Conservation (phyloP, 441 rosid species). For the Brassica hybrid region DNA sequence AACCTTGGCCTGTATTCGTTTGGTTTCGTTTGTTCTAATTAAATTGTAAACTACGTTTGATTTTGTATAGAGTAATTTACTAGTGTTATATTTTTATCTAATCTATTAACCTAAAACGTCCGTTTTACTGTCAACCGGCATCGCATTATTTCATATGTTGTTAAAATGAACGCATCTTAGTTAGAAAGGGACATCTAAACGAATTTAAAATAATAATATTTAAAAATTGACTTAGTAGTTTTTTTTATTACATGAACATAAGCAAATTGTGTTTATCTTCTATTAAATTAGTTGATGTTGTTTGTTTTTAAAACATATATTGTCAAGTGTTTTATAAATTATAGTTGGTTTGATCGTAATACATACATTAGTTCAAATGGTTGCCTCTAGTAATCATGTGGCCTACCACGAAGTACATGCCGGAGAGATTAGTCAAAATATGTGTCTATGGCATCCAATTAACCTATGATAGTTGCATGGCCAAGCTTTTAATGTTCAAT, state of each 20-base stretch:
- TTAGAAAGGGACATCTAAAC: background rate
- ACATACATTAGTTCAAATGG: background rate
- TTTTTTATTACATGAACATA: background rate
- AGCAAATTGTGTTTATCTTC: background rate
- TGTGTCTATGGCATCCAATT: background rate
- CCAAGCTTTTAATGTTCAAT: background rate
- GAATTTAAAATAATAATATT: background rate
- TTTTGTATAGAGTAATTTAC: background rate
- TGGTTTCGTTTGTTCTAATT: background rate
- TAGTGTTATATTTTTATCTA: background rate
- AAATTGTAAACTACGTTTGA: background rate
- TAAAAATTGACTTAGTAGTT: background rate
- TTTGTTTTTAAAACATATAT: background rate
- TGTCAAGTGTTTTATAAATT: background rate
- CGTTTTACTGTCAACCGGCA: background rate
- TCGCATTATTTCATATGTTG: background rate
- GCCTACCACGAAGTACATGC: background rate
- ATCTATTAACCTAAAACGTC: background rate
- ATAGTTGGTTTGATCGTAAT: background rate
- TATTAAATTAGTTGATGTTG: background rate
- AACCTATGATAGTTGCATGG: background rate
- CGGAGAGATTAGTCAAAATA: background rate
- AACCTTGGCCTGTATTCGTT: background rate
- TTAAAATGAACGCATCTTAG: background rate
- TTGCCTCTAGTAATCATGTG: background rate